phyloP scores from a whole-genome alignment of 116 monocot species.

The Trichopus zeylanicus region DNA sequence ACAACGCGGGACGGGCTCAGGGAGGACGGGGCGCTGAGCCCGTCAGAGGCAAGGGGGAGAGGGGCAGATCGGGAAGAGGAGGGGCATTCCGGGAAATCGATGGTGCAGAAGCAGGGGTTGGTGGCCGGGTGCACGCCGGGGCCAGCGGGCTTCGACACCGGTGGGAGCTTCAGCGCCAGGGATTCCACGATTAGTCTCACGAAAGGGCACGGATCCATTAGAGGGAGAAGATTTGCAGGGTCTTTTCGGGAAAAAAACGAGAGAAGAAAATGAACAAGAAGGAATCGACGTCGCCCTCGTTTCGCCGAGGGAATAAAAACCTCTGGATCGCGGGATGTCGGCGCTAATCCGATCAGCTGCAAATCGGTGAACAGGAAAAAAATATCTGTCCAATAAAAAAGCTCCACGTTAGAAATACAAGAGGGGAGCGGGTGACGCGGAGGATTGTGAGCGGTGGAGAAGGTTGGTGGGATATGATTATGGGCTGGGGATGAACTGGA shows the following conservation, averaged over 20 bases:
- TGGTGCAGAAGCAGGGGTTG: conserved; percentile 32
- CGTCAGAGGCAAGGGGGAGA: conserved; percentile 37
- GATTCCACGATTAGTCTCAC: conserved; percentile 59
- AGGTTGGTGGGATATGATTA: not conserved
- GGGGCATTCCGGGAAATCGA: conserved; percentile 25
- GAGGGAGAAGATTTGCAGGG: not conserved
- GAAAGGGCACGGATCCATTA: conserved; percentile 75
- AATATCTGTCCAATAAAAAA: not conserved
- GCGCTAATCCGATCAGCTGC: not conserved
- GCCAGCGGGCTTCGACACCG: conserved; percentile 26
- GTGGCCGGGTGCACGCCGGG: conserved; percentile 34
- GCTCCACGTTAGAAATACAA: no score
- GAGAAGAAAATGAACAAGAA: not conserved
- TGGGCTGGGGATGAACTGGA: not conserved
- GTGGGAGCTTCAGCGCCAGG: conserved; percentile 53
- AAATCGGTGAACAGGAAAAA: not conserved
- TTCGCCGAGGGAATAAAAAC: not conserved
- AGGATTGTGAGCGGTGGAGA: not conserved
- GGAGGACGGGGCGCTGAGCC: not conserved
- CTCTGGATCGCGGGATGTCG: not conserved
- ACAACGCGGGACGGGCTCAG: conserved; percentile 18
- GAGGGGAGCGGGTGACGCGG: not conserved
- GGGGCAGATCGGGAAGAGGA: conserved; percentile 28
- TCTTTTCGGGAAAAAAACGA: no score
- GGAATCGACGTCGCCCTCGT: not conserved